Percentiles rank a stretch among this genome's conserved stretches.
phyloP scores from a whole-genome alignment of 179 eudicot species.

The Silene coronaria region DNA sequence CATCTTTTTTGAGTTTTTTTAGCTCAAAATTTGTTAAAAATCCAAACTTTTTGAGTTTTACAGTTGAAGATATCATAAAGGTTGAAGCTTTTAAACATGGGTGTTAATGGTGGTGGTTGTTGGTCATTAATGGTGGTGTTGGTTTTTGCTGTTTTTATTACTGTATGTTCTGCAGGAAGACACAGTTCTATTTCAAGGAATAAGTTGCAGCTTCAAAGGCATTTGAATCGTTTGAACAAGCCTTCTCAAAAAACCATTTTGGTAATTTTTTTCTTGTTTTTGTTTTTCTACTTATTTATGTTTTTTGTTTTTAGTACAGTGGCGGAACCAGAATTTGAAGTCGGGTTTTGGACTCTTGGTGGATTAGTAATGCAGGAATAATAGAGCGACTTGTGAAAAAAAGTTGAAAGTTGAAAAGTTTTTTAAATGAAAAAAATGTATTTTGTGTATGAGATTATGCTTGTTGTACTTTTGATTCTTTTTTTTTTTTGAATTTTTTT shows the following conservation, averaged over 20 bases:
- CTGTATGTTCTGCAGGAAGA: background rate
- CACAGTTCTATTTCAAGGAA: background rate
- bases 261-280: background rate
- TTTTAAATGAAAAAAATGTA: no score
- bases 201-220: conserved; percentile 4
- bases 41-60: background rate
- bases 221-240: background rate
- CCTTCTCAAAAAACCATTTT: conserved; percentile 2
- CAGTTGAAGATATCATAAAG: no score
- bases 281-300: background rate
- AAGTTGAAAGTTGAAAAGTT: no score
- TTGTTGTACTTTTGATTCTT: no score
- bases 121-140: background rate
- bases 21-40: background rate
- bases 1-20: background rate
- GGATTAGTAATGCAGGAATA: no score
- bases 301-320: background rate
- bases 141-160: background rate
- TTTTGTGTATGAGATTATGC: no score
- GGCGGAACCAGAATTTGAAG: no score
- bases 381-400: no score
- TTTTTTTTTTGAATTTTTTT: no score
- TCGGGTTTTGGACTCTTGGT: no score
- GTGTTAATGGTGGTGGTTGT: background rate
- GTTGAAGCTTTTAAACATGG: background rate